These are phyloP conservation scores for Murraya koenigii DNA, from an alignment of 345 rosid genomes.

Conservation along the genomic window DNA sequence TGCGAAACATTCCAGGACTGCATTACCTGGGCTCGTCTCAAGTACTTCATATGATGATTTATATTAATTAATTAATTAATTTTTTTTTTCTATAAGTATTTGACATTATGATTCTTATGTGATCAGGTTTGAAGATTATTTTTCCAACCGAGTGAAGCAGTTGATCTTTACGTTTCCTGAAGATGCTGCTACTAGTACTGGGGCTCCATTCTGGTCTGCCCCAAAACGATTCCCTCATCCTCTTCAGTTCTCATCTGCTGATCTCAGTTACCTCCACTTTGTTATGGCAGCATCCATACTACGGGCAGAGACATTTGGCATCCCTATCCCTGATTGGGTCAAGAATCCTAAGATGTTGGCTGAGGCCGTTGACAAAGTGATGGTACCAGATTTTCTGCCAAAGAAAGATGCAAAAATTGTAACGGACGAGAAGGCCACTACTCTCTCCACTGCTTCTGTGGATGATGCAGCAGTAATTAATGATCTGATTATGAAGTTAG, in stretches of 20 bases:
- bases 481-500: constrained; percentile 62
- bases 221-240: constrained; percentile 95
- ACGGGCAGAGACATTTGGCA: constrained; percentile 91
- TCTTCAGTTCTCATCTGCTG: constrained; percentile 65
- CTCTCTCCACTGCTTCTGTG: constrained; percentile 62
- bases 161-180: constrained; percentile 86
- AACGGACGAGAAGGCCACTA: constrained; percentile 94
- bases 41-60: constrained; percentile 34
- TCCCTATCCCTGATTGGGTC: constrained; percentile 80
- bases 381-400: constrained; percentile 89
- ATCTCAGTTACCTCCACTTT: constrained; percentile 67
- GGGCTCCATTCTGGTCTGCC: constrained; percentile 99
- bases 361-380: constrained; percentile 72
- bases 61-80: not conserved
- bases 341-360: constrained; percentile 56
- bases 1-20: constrained; percentile 91
- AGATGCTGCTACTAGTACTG: constrained; percentile 86
- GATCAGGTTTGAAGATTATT: constrained; percentile 92
- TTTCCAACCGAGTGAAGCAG: constrained; percentile 80
- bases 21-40: constrained; percentile 91
- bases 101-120: constrained; percentile 20
- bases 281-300: constrained; percentile 74
- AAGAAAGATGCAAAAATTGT: constrained; percentile 73
- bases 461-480: constrained; percentile 82
- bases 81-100: not conserved